Conservation (phyloP, 2,329 filamentous ascomycete species). For the Pestalotiopsis sp. region DNA sequence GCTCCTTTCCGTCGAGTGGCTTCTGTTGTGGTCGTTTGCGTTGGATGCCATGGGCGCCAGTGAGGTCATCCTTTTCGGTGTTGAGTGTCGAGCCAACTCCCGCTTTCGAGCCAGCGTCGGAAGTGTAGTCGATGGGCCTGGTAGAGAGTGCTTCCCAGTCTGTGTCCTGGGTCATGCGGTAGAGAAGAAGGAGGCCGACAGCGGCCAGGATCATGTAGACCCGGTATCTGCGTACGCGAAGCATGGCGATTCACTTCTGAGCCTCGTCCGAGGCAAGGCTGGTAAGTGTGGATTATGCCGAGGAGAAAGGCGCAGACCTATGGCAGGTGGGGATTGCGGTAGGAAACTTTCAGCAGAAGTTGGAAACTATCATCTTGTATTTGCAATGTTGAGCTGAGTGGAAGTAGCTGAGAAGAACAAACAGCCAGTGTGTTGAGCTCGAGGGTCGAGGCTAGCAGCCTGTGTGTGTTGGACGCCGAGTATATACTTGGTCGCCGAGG, state of each 20-base stretch:
- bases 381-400: neutral
- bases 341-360: neutral
- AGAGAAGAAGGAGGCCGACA: conserved; percentile 42
- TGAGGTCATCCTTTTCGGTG: neutral
- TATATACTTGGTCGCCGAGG: neutral
- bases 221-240: conserved; percentile 48
- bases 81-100: neutral
- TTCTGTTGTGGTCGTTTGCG: conserved; percentile 10
- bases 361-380: neutral
- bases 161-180: conserved; percentile 40
- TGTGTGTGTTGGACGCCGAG: neutral
- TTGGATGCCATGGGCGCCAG: conserved; percentile 8
- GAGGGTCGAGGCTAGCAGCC: neutral
- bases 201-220: conserved; percentile 43
- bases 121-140: conserved; percentile 13
- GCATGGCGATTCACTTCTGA: conserved; percentile 32
- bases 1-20: conserved; percentile 4
- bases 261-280: neutral
- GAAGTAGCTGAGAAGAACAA: neutral
- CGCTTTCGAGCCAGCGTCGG: conserved; percentile 5
- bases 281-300: neutral
- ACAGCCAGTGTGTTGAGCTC: neutral
- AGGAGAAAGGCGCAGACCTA: neutral
- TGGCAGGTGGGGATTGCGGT: neutral
- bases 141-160: conserved; percentile 39